Evolutionary conservation across 2,329 filamentous ascomycete genomes (phyloP), one percentile per base, ranked within the genome.

Genomic region (Arthrobotrys musiformis): DNA sequence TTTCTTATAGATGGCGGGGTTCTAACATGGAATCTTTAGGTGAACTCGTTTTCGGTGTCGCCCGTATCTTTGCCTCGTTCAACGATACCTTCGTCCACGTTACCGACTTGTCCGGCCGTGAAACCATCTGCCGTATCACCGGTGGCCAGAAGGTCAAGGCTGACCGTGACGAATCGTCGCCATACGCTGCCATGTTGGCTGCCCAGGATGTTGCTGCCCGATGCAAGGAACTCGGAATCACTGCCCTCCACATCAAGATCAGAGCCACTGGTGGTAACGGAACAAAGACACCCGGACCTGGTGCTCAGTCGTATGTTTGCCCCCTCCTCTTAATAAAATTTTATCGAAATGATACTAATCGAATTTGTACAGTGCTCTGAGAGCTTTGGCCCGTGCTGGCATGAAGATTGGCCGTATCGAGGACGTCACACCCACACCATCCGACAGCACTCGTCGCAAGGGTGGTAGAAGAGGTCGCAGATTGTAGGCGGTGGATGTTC

Each of bases 81-180:
- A 93, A 93, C 88, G 92, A 93, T 84, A 93, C 91, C 85, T 93
- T 93, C 88, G 95, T 99, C 85, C 95, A 99, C 89, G 93, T 99
- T 85, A 99, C 95, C 89, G 95, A 98, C 97, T 93, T 99, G 86
- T 96, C 93, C 88, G 95, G 95, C 88, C 95, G 95, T 88, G 95
- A 99, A 92, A 99, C 96, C 88, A 97, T 99, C 89, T 93, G 90
- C 90, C 94, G 95, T 93, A 94, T 99, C 83, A 99, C 96, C 84
- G 95, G 96, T 89, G 96, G 96, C 85, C 99, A 99, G 95, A 99
- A 99, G 90, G 95, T 99, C 90, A 99, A 99, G 92, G 94, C 94
- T 87, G 94, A 99, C 85, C 94, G 95, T 90, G 95, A 99, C 88
- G 95, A 99, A 90, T 98, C 94, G 84, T 98, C 95, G 82, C 95